These are phyloP conservation scores for Bigelowiella natans DNA, from an alignment of 78 protist genomes.

Conservation along the genomic window DNA sequence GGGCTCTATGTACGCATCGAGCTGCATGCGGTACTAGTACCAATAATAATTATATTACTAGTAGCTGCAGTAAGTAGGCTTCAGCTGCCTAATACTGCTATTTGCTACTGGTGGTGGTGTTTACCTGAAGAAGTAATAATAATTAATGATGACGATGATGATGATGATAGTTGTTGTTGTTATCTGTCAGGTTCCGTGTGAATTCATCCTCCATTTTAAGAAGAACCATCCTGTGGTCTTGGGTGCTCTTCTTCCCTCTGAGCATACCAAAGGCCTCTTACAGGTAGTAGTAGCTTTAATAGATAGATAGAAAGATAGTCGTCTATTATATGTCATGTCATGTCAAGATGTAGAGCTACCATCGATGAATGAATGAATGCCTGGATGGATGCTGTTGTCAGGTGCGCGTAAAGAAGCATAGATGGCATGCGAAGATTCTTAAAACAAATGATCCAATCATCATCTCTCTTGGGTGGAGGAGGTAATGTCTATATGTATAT, in stretches of 20 bases:
- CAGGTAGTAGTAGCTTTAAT: not conserved
- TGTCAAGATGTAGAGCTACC: not conserved
- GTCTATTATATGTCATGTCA: not conserved
- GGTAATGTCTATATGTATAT: not conserved
- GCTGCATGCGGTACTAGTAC: not conserved
- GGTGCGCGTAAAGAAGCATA: conserved; percentile 6
- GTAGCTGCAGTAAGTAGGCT: too few relatives aligned
- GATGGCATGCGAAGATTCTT: conserved; percentile 24
- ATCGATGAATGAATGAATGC: not conserved
- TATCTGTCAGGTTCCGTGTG: not conserved
- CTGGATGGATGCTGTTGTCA: not conserved
- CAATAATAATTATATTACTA: too few relatives aligned
- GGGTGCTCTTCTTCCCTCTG: not conserved
- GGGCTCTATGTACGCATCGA: not conserved
- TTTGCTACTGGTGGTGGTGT: too few relatives aligned
- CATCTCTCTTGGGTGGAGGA: conserved; percentile 29
- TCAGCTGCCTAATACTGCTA: too few relatives aligned
- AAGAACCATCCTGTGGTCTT: not conserved
- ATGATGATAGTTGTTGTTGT: too few relatives aligned
- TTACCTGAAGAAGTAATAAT: too few relatives aligned
- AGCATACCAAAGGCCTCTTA: not conserved
- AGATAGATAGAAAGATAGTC: not conserved
- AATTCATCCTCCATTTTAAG: not conserved
- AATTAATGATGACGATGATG: too few relatives aligned
- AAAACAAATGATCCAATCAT: conserved; percentile 29